phyloP scores from a whole-genome alignment of 345 rosid genomes.

The Corchorus olitorius region DNA sequence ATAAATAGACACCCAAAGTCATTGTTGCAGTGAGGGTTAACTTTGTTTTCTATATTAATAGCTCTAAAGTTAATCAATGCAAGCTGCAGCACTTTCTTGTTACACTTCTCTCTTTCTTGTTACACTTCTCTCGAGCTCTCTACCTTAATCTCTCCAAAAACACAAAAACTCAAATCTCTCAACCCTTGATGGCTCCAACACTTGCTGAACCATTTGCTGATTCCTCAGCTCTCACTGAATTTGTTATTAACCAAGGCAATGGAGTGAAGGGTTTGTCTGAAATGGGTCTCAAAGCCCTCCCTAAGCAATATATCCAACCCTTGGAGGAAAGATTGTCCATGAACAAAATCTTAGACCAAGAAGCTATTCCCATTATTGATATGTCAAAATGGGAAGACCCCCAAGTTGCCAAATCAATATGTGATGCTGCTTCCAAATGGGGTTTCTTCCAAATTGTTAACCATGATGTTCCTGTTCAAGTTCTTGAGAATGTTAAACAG shows the following conservation, averaged over 20 bases:
- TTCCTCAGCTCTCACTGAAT: background rate
- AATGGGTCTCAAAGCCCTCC: constrained; percentile 16
- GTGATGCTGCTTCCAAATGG: constrained; percentile 25
- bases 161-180: background rate
- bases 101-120: too few species aligned
- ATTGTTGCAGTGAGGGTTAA: too few species aligned
- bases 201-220: background rate
- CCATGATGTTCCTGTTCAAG: constrained; percentile 22
- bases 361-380: constrained; percentile 15
- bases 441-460: constrained; percentile 36
- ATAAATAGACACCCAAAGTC: too few species aligned
- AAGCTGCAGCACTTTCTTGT: too few species aligned
- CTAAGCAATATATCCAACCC: constrained; percentile 19
- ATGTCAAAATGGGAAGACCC: constrained; percentile 14
- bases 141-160: too few species aligned
- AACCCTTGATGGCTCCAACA: background rate
- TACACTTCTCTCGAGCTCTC: too few species aligned
- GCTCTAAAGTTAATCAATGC: too few species aligned
- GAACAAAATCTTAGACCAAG: background rate
- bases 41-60: too few species aligned
- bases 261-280: constrained; percentile 30
- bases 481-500: constrained; percentile 16
- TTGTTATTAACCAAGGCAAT: constrained; percentile 25
- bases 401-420: background rate
- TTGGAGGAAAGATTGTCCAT: background rate